Percentiles rank a stretch among this genome's conserved stretches.
These are phyloP conservation scores for Neopestalotiopsis clavispora DNA, from an alignment of 2,329 filamentous ascomycete species.

Conservation along the genomic window DNA sequence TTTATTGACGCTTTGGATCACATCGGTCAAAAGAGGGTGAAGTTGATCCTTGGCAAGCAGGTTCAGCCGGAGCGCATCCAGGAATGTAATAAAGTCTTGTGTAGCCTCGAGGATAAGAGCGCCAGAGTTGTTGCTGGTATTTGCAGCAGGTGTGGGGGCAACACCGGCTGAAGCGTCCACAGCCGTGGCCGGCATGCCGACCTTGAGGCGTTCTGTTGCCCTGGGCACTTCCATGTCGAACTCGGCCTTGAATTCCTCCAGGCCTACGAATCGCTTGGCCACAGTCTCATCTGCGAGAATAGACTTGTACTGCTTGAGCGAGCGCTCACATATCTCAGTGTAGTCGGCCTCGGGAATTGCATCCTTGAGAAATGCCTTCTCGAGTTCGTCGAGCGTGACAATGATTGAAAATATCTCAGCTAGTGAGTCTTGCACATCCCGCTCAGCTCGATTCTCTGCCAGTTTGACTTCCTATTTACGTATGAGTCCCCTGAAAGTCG, in stretches of 20 bases:
- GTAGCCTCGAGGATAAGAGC: slow-evolving; percentile 86
- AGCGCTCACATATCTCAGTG: slow-evolving; percentile 91
- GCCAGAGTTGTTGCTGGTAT: slow-evolving; percentile 55
- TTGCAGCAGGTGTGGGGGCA: slow-evolving; percentile 47
- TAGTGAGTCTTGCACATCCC: slow-evolving; percentile 92
- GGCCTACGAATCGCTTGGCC: slow-evolving; percentile 81
- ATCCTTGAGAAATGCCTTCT: slow-evolving; percentile 96
- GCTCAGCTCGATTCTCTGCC: slow-evolving; percentile 82
- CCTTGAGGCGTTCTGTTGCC: slow-evolving; percentile 88
- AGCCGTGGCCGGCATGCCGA: slow-evolving; percentile 89
- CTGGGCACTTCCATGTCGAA: slow-evolving; percentile 96
- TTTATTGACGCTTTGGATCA: slow-evolving; percentile 96
- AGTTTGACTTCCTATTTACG: slow-evolving; percentile 83
- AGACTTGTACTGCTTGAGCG: slow-evolving; percentile 96
- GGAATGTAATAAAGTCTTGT: slow-evolving; percentile 97
- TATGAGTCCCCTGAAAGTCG: slow-evolving; percentile 18
- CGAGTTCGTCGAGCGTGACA: slow-evolving; percentile 90
- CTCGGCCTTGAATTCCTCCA: slow-evolving; percentile 88
- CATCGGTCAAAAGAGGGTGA: slow-evolving; percentile 92
- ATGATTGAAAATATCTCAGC: slow-evolving; percentile 99
- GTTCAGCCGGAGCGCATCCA: slow-evolving; percentile 91
- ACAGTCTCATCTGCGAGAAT: slow-evolving; percentile 90
- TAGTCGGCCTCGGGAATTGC: slow-evolving; percentile 91
- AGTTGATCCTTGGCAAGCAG: slow-evolving; percentile 93
- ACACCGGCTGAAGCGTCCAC: slow-evolving; percentile 57